Evolutionary conservation across 2,329 filamentous ascomycete species (phyloP).

Genomic region (Fusarium stilboides): DNA sequence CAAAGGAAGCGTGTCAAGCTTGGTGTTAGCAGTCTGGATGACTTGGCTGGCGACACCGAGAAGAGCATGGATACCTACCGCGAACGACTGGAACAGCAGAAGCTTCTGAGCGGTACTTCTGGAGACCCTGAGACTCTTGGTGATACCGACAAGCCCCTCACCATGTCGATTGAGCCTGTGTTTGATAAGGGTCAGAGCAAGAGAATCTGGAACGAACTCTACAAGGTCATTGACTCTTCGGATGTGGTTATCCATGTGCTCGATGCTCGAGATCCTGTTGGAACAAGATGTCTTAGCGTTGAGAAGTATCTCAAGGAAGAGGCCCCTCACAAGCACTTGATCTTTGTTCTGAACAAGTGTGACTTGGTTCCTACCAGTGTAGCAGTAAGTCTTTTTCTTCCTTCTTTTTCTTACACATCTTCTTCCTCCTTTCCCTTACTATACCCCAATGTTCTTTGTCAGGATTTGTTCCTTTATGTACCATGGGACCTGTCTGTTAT

Average conservation of each 20-base stretch:
- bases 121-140: conserved; percentile 68
- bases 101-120: conserved; percentile 79
- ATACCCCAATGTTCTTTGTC: conserved; percentile 79
- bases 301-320: conserved; percentile 96
- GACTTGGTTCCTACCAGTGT: conserved; percentile 93
- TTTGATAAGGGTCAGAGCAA: conserved; percentile 97
- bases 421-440: conserved; percentile 56
- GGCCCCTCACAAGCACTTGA: conserved; percentile 93
- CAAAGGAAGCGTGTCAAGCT: conserved; percentile 95
- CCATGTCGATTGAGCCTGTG: conserved; percentile 84
- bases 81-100: conserved; percentile 84
- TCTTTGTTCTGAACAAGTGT: conserved; percentile 62
- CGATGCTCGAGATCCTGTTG: conserved; percentile 89
- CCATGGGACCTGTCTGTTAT: conserved; percentile 96
- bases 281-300: conserved; percentile 82
- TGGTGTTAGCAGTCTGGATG: conserved; percentile 83
- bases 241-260: conserved; percentile 97
- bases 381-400: conserved; percentile 80
- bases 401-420: conserved; percentile 18
- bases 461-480: conserved; percentile 83
- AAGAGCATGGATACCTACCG: conserved; percentile 87
- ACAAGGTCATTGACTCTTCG: conserved; percentile 95
- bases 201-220: conserved; percentile 95
- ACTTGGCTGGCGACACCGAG: conserved; percentile 84
- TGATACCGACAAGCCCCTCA: conserved; percentile 59